Conservation (phyloP, 106 monocot genomes). For the Platanthera zijinensis region DNA sequence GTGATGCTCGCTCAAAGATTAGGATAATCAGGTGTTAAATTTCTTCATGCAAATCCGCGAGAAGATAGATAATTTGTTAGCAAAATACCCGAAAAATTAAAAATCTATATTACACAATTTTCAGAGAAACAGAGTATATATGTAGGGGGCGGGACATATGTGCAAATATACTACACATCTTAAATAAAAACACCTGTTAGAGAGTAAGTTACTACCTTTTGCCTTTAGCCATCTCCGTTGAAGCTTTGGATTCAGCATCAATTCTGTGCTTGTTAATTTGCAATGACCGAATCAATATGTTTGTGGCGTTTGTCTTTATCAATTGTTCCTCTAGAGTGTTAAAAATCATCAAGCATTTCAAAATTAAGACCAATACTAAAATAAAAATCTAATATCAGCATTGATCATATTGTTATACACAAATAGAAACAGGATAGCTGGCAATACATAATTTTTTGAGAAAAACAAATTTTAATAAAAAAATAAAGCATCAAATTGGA, state of each 20-base stretch:
- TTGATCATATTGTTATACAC: not conserved
- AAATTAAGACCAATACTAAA: not conserved
- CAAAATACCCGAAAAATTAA: not conserved
- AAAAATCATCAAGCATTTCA: not conserved
- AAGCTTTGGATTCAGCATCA: slow-evolving; percentile 27
- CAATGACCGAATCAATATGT: slow-evolving; percentile 52
- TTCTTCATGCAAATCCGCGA: not conserved
- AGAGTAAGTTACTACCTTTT: slow-evolving; percentile 23
- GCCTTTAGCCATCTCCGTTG: slow-evolving; percentile 24
- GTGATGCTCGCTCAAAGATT: not conserved
- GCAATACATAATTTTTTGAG: not conserved
- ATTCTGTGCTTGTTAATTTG: slow-evolving; percentile 36
- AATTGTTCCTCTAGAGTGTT: slow-evolving; percentile 34
- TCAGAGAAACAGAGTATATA: not conserved
- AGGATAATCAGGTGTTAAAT: not conserved
- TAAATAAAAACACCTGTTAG: not conserved
- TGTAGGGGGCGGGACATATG: not conserved
- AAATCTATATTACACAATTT: not conserved
- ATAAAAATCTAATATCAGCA: not conserved
- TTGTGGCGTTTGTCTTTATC: slow-evolving; percentile 42
- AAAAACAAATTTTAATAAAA: not conserved
- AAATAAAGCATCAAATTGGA: not conserved
- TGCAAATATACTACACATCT: not conserved
- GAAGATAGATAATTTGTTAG: not conserved
- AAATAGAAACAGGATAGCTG: not conserved